phyloP scores from a whole-genome alignment of 257 asterid genomes.

The Knoxia roxburghii region DNA sequence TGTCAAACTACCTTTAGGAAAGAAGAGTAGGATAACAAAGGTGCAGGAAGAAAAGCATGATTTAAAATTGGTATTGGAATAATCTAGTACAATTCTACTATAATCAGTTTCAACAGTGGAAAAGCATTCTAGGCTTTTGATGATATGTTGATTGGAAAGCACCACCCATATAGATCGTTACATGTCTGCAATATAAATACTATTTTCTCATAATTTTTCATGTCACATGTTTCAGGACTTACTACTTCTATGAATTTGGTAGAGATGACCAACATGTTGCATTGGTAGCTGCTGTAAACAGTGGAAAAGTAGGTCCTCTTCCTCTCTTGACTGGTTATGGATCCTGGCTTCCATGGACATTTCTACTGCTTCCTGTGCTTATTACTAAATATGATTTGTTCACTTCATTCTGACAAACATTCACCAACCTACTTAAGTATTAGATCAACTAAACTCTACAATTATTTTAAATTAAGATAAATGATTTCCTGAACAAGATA shows the following conservation, averaged over 20 bases:
- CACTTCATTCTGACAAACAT: not conserved
- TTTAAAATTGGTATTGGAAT: not conserved
- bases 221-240: slow-evolving; percentile 56
- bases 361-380: not conserved
- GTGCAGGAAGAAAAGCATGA: not conserved
- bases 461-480: not conserved
- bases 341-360: not conserved
- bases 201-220: not conserved
- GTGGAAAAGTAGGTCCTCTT: slow-evolving; percentile 65
- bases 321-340: not conserved
- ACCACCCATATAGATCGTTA: not conserved
- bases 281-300: slow-evolving; percentile 72
- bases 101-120: not conserved
- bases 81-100: not conserved
- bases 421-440: not conserved
- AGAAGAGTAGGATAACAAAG: not conserved
- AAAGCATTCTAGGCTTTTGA: not conserved
- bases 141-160: not conserved
- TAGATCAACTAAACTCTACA: not conserved
- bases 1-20: not conserved
- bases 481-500: not conserved
- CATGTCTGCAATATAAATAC: not conserved
- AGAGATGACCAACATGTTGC: slow-evolving; percentile 60
- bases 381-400: not conserved
- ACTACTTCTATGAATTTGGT: slow-evolving; percentile 85